Evolutionary conservation across 2,329 filamentous ascomycete species (phyloP), one percentile per base, ranked within the genome.

Genomic region (Calonectria naviculata): DNA sequence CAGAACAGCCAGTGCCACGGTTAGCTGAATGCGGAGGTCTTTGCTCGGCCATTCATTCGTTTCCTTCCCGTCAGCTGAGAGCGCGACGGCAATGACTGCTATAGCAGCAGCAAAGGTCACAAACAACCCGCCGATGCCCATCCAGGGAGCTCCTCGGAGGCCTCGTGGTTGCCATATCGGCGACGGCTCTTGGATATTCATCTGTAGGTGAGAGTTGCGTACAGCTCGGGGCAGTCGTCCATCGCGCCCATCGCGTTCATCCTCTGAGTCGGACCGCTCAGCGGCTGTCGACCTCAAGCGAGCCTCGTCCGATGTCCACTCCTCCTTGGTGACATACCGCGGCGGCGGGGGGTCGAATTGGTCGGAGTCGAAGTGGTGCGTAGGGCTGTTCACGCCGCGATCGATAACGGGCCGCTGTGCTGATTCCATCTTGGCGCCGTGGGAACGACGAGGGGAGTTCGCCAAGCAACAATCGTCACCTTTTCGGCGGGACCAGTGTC

Each of bases 1-100:
- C 10, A 65, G 24, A n/a, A 65, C 31, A 3, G 67, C 67, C 19
- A 69, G 49, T 10, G 64, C 67, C 29, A 69, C 67, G 12, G 67
- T 29, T 31, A 69, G 19, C n/a, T 69, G 67, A 26, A 69, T 28
- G 1, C 60, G 67, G 5, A 38, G 13, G 5, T n/a, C 10, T 12
- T 65, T 41, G 42, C 10, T 49, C 4, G 67, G 67, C 67, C 67
- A 69, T 10, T 52, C 38, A 5, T 69, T 63, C 3, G 47, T 69
- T 17, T 42, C 49, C 21, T 58, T 46, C 4, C 67, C 67, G 29
- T 65, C 36, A 8, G 61, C 67, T 1, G 60, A 65, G 19, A 69
- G 7, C 19, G 62, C 2, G 41, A 63, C 58, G 17, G 38, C 61
- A 19, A 69, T 26, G n/a, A 38, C 26, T 5, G 60, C 67, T 4